phyloP scores from a whole-genome alignment of 352 stramenopile genomes.

The Paralagenidium karlingii region DNA sequence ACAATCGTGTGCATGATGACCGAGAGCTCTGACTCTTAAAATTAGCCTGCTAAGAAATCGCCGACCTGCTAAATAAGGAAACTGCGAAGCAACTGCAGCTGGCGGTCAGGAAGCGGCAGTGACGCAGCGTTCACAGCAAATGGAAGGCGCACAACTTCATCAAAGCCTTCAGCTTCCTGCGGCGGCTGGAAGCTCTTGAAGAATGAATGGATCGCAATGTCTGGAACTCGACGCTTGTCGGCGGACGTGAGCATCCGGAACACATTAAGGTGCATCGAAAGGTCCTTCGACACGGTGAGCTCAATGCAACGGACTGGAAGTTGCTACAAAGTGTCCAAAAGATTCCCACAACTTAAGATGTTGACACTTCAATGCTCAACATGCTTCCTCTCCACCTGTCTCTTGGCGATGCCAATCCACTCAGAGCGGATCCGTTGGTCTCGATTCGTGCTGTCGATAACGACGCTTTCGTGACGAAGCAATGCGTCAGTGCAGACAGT shows the following conservation, averaged over 20 bases:
- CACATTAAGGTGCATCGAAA: constrained; percentile 77
- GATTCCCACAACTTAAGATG: not conserved
- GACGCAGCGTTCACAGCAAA: constrained; percentile 32
- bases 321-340: constrained; percentile 11
- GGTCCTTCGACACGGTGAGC: constrained; percentile 62
- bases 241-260: constrained; percentile 59
- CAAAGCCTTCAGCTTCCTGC: constrained; percentile 62
- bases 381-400: constrained; percentile 23
- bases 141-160: constrained; percentile 46
- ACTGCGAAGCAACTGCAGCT: too few relatives aligned
- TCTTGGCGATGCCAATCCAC: constrained; percentile 57
- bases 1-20: too few relatives aligned
- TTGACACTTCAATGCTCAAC: not conserved
- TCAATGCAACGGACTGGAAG: constrained; percentile 58
- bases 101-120: constrained; percentile 17
- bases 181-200: constrained; percentile 66
- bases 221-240: constrained; percentile 50
- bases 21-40: too few relatives aligned
- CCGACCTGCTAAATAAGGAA: too few relatives aligned
- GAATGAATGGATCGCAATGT: constrained; percentile 81
- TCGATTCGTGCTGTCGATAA: constrained; percentile 82
- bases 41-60: too few relatives aligned
- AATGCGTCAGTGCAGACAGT: constrained; percentile 42
- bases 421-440: constrained; percentile 40
- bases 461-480: constrained; percentile 44